These are phyloP conservation scores for Gymnopus androsaceus DNA, from an alignment of 1,284 basidiomycete species.

Conservation along the genomic window DNA sequence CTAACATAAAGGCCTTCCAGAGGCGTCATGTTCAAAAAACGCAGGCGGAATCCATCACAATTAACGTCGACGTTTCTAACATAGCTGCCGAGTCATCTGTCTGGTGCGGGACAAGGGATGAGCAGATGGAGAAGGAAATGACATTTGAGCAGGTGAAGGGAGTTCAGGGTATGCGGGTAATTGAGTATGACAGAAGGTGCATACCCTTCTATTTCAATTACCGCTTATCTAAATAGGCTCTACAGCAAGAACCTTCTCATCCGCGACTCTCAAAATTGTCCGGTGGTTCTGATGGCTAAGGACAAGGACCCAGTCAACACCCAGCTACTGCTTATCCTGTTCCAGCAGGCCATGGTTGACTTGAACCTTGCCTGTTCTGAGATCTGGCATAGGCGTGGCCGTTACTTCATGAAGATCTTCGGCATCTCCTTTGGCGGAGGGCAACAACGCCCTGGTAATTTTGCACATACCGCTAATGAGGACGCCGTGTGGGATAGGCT, in stretches of 20 bases:
- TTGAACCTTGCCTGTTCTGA: background rate
- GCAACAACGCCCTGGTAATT: slow-evolving; percentile 2
- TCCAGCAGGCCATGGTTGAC: background rate
- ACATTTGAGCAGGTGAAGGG: background rate
- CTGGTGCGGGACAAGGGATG: background rate
- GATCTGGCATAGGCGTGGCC: slow-evolving; percentile 7
- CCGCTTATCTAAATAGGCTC: too few relatives aligned
- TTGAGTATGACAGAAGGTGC: background rate
- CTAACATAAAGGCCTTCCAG: background rate
- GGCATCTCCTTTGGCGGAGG: slow-evolving; percentile 17
- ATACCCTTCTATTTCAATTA: background rate
- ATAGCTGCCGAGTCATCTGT: background rate
- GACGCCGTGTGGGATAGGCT: background rate
- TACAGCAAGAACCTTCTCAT: background rate
- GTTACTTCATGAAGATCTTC: background rate
- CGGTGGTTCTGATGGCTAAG: background rate
- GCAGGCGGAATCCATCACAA: background rate
- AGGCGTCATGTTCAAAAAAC: background rate
- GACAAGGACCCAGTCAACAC: background rate
- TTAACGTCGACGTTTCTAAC: background rate
- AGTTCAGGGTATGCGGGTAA: background rate
- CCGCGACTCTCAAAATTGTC: background rate
- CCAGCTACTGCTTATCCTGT: background rate
- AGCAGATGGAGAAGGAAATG: background rate
- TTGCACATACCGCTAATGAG: background rate